Conservation (phyloP, 2,329 filamentous ascomycete genomes). For the Alternaria triticina region DNA sequence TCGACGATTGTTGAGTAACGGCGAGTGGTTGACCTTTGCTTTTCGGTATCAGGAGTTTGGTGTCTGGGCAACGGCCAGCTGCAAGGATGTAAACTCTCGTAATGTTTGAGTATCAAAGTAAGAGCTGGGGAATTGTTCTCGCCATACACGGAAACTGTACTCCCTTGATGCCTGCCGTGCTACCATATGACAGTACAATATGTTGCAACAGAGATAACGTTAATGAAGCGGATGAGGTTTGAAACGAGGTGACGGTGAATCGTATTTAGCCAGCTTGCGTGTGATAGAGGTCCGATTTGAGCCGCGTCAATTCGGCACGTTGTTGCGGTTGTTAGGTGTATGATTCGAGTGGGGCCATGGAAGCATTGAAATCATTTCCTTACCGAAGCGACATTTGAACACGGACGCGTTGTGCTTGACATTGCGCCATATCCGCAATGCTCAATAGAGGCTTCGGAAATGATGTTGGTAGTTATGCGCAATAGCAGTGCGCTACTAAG, state of each 20-base stretch:
- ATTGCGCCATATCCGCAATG: background rate
- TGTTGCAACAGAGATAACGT: background rate
- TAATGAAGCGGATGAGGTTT: background rate
- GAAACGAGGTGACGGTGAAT: background rate
- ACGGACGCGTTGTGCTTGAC: background rate
- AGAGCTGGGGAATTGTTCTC: background rate
- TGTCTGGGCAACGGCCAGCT: background rate
- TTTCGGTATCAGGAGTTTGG: background rate
- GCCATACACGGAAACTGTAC: background rate
- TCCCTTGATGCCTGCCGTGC: background rate
- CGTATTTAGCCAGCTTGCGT: background rate
- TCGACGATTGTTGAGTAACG: background rate
- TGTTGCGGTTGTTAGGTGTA: background rate
- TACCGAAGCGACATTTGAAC: background rate
- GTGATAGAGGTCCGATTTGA: background rate
- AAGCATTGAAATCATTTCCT: background rate
- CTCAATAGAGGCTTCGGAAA: background rate
- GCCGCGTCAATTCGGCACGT: background rate
- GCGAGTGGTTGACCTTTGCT: background rate
- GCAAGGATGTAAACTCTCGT: background rate
- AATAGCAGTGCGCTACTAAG: background rate
- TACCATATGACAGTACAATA: background rate
- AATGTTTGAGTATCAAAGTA: background rate
- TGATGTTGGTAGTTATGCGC: background rate
- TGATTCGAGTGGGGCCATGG: background rate